Conservation (phyloP, 75 land plant species). For the Pinus tabuliformis region DNA sequence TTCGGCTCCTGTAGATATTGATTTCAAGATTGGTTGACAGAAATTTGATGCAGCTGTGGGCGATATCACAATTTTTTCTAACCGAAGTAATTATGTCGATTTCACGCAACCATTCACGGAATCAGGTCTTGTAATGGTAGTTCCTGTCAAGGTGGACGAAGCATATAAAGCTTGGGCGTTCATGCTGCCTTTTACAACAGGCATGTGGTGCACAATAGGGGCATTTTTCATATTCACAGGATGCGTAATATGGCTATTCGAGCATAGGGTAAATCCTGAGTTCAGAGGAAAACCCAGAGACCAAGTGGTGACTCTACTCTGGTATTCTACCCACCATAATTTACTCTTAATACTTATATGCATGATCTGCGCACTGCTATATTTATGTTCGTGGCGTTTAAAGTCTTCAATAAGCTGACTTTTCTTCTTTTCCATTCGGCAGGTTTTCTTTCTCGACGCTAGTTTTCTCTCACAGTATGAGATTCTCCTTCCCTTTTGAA, state of each 20-base stretch:
- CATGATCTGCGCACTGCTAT: conserved; percentile 24
- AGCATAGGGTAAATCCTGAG: conserved; percentile 36
- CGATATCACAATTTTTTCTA: conserved; percentile 58
- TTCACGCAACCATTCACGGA: conserved; percentile 87
- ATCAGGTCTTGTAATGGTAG: conserved; percentile 60
- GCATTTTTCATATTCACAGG: conserved; percentile 44
- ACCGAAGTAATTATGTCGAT: conserved; percentile 68
- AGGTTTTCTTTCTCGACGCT: conserved; percentile 7
- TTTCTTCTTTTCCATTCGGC: too few relatives aligned
- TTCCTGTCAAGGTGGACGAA: conserved; percentile 30
- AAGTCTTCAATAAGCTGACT: too few relatives aligned
- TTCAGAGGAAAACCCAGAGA: too few relatives aligned
- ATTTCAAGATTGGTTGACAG: conserved; percentile 21
- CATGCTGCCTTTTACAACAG: conserved; percentile 39
- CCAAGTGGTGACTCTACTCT: too few relatives aligned
- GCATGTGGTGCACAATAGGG: conserved; percentile 37
- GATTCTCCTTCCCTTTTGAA: background rate
- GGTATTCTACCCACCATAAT: conserved; percentile 2
- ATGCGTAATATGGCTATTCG: conserved; percentile 54
- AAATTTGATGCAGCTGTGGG: conserved; percentile 77
- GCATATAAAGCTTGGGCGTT: conserved; percentile 47
- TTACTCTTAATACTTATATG: conserved; percentile 6
- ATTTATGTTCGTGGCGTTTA: too few relatives aligned
- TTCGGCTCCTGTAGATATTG: too few relatives aligned
- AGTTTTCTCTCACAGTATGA: background rate